Percentiles rank a stretch among this genome's conserved stretches.
These are phyloP conservation scores for Hibiscus trionum DNA, from an alignment of 345 rosid genomes.

Conservation along the genomic window DNA sequence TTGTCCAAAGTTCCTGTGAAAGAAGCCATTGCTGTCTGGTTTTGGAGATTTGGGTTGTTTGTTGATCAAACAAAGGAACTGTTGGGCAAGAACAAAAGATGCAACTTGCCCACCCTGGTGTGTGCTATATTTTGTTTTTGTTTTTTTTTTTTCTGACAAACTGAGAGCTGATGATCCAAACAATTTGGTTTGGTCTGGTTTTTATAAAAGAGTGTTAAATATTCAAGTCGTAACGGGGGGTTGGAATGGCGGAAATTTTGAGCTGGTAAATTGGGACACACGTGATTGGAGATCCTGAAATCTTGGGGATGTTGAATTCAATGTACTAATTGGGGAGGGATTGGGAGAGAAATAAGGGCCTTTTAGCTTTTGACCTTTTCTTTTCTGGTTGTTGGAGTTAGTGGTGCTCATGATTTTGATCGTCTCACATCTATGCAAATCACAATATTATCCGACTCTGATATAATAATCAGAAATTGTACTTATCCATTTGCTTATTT, in stretches of 20 bases:
- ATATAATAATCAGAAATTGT: too few relatives aligned
- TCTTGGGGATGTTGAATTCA: neutral
- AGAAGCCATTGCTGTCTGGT: conserved; percentile 43
- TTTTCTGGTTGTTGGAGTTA: neutral
- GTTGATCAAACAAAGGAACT: neutral
- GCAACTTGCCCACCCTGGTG: neutral
- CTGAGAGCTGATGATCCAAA: conserved; percentile 18
- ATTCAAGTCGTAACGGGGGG: neutral
- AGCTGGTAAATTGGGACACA: conserved; percentile 15
- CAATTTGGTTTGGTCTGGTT: conserved; percentile 13
- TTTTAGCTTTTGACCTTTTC: conserved; percentile 27
- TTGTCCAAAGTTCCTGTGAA: conserved; percentile 97
- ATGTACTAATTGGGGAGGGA: neutral
- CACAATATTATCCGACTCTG: too few relatives aligned
- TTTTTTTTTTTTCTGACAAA: conserved; percentile 10
- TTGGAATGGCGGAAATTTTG: neutral
- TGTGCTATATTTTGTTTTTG: too few relatives aligned
- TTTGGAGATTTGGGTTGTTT: neutral
- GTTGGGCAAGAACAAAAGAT: neutral
- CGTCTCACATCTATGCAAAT: too few relatives aligned
- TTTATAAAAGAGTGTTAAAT: conserved; percentile 10
- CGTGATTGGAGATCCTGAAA: conserved; percentile 46
- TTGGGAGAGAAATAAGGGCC: conserved; percentile 16
- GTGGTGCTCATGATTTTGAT: neutral
- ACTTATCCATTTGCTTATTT: too few relatives aligned